Base-by-base conservation (phyloP, 176 grass and related monocot genomes). In the Triticum turgidum region DNA sequence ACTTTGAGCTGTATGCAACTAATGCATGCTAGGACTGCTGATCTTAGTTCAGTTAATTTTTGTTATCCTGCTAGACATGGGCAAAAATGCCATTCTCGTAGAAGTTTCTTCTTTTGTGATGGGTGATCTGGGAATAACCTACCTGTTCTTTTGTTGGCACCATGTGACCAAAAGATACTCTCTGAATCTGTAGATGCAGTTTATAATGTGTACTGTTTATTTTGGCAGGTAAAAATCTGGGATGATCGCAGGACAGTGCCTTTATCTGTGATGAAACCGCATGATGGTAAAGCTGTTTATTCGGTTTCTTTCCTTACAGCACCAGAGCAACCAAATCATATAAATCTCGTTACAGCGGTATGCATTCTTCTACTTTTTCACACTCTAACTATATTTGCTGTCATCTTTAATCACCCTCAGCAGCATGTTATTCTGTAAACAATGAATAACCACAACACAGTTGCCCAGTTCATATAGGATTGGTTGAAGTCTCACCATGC, bases 331-430 rank as follows among this genome's bases (percentile, higher is more conserved):
- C 93, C 96, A 62, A 83, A 89, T 84, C 96, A 98, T 86, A 96
- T 98, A 74, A 96, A 96, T 94, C 91, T 98, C 9, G 83, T 98
- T 51, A 98, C 96, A 82, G 89, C 93, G n/a, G 96, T 98, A 94
- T 82, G 88, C 29, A 71, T 82, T 90, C 70, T 84, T 87, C 34
- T 45, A 24, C 7, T 13, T 65, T 65, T 25, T 54, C 1, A 54
- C 70, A 45, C 41, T 87, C 72, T 38, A 2, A 66, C 18, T 73
- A 34, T 8, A 10, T 65, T 72, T 61, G 1, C 66, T 83, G 11
- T 79, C 30, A 63, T 82, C 4, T 38, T 86, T 69, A 30, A 17
- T 52, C 9, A 67, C 18, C 38, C 47, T 47, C 69, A 58, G 30
- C 63, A 25, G 38, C 32, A 27, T 77, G n/a, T n/a, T 83, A 13